These are phyloP conservation scores for Penicillium tannophilum DNA, from an alignment of 495 filamentous ascomycete species.

Conservation along the genomic window DNA sequence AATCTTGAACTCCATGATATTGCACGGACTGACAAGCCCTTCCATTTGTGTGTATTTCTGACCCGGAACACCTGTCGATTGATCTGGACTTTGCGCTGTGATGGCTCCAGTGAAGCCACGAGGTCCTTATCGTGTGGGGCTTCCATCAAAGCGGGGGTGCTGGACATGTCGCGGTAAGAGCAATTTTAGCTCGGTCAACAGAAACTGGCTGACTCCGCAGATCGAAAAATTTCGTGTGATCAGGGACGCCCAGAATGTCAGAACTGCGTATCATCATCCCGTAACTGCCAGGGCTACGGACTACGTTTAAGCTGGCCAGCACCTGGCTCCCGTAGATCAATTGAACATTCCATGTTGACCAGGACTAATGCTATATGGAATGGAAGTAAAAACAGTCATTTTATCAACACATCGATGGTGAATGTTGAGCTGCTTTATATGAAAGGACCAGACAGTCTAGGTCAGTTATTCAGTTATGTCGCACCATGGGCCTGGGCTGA, in stretches of 20 bases:
- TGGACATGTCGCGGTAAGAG: slow-evolving; percentile 13
- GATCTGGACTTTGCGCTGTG: not conserved
- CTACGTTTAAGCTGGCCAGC: slow-evolving; percentile 17
- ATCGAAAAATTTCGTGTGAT: slow-evolving; percentile 12
- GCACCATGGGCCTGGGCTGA: not conserved
- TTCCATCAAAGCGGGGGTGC: slow-evolving; percentile 10
- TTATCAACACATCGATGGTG: slow-evolving; percentile 9
- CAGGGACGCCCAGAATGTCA: slow-evolving; percentile 5
- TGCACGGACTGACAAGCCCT: no score
- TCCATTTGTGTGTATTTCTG: no score
- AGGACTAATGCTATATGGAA: not conserved
- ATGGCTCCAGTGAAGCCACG: slow-evolving; percentile 5
- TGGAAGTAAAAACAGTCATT: not conserved
- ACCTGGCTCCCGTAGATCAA: slow-evolving; percentile 1
- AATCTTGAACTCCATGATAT: no score
- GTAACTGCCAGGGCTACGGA: slow-evolving; percentile 16
- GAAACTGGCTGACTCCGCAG: not conserved
- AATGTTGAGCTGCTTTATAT: slow-evolving; percentile 8
- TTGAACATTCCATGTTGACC: not conserved
- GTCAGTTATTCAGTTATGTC: not conserved
- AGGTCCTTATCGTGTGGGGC: slow-evolving; percentile 9
- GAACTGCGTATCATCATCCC: slow-evolving; percentile 2
- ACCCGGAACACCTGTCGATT: not conserved
- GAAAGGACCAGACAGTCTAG: not conserved
- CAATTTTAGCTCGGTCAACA: no score